These are phyloP conservation scores for Penicillium subrubescens DNA, from an alignment of 495 filamentous ascomycete species.

Conservation along the genomic window DNA sequence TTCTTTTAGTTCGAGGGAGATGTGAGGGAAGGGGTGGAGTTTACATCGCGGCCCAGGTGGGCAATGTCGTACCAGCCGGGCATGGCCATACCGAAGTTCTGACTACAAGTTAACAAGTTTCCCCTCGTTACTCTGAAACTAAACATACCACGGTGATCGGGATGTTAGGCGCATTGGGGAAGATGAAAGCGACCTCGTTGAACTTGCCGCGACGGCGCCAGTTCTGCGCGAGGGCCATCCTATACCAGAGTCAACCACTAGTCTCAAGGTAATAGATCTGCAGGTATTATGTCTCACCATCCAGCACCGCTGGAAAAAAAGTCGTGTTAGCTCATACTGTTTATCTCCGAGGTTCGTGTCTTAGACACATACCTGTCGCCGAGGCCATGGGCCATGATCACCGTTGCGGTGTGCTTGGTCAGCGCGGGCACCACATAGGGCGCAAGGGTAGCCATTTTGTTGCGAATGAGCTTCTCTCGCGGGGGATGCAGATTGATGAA, in stretches of 20 bases:
- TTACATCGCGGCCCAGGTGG: constrained; percentile 53
- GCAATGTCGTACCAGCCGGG: constrained; percentile 93
- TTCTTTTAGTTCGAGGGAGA: neutral
- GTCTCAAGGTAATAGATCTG: neutral
- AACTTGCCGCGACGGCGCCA: constrained; percentile 83
- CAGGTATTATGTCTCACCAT: neutral
- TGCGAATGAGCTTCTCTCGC: neutral
- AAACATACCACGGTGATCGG: constrained; percentile 79
- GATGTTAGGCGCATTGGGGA: constrained; percentile 90
- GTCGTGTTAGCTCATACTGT: neutral
- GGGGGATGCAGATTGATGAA: neutral
- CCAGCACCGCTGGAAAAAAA: constrained; percentile 9
- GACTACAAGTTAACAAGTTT: neutral
- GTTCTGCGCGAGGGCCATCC: constrained; percentile 81
- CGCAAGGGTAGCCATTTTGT: constrained; percentile 53
- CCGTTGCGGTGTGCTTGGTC: constrained; percentile 87
- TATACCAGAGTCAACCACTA: constrained; percentile 26
- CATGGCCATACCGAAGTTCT: constrained; percentile 84
- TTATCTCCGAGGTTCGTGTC: neutral
- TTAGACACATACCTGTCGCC: constrained; percentile 66
- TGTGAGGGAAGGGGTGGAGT: constrained; percentile 4
- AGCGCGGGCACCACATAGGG: constrained; percentile 84
- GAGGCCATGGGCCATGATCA: constrained; percentile 91
- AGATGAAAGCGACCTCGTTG: constrained; percentile 86
- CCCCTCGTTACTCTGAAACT: neutral